phyloP scores from a whole-genome alignment of 2,329 filamentous ascomycete species.

The Colletotrichum incanum region DNA sequence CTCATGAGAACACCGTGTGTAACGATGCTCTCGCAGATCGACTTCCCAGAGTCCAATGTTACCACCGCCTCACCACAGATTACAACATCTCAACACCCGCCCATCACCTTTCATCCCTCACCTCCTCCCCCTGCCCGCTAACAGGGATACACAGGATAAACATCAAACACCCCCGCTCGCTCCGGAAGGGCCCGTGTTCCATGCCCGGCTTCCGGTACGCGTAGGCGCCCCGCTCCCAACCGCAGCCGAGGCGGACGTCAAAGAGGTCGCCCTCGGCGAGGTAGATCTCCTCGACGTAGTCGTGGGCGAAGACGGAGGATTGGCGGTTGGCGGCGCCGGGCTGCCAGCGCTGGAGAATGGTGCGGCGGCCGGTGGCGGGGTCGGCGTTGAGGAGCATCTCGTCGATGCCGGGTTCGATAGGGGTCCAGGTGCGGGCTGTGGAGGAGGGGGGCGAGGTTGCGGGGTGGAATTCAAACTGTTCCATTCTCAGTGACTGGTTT shows the following conservation, averaged over 20 bases:
- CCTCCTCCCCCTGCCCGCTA: slow-evolving; percentile 28
- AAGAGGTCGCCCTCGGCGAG: slow-evolving; percentile 54
- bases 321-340: slow-evolving; percentile 49
- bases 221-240: slow-evolving; percentile 55
- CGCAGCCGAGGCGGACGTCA: slow-evolving; percentile 50
- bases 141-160: slow-evolving; percentile 50
- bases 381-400: slow-evolving; percentile 56
- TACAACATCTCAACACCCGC: neutral
- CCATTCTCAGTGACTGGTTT: slow-evolving; percentile 42
- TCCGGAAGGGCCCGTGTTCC: slow-evolving; percentile 57
- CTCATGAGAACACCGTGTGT: neutral
- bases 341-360: slow-evolving; percentile 55
- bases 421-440: slow-evolving; percentile 45
- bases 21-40: neutral
- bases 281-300: slow-evolving; percentile 57
- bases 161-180: slow-evolving; percentile 54
- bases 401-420: slow-evolving; percentile 53
- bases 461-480: slow-evolving; percentile 50
- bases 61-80: neutral
- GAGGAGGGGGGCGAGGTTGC: slow-evolving; percentile 32
- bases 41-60: neutral
- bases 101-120: neutral
- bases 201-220: slow-evolving; percentile 58
- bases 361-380: slow-evolving; percentile 48
- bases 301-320: slow-evolving; percentile 52